A percentile compares a stretch with the other conserved stretches of the same genome.
Evolutionary conservation across 495 filamentous ascomycete species (phyloP).

Genomic region (Peziza echinospora): DNA sequence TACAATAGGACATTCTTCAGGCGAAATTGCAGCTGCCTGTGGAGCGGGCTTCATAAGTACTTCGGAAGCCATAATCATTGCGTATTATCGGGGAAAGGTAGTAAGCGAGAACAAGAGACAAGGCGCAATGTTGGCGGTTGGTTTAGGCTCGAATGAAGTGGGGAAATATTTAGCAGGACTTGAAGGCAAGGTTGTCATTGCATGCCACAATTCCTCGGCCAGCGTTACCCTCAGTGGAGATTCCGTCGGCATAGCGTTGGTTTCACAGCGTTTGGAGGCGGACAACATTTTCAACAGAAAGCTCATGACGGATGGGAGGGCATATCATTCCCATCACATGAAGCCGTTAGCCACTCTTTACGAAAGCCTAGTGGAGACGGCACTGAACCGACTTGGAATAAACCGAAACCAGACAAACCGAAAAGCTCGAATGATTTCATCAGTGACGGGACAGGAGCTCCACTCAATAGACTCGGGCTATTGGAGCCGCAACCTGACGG

Average conservation of each 20-base stretch:
- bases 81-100: too few species aligned
- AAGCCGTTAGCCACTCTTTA: conserved; percentile 19
- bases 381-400: too few species aligned
- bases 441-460: conserved; percentile 16
- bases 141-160: not conserved
- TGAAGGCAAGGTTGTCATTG: conserved; percentile 19
- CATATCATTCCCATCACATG: conserved; percentile 47
- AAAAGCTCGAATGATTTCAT: conserved; percentile 16
- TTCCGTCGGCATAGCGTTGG: conserved; percentile 14
- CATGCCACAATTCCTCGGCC: conserved; percentile 25
- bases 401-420: not conserved
- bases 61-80: too few species aligned
- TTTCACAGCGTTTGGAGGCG: conserved; percentile 12
- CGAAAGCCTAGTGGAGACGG: too few species aligned
- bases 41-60: conserved; percentile 29
- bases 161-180: not conserved
- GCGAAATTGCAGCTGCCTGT: conserved; percentile 41
- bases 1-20: conserved; percentile 43
- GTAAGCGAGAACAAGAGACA: too few species aligned
- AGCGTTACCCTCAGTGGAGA: conserved; percentile 31
- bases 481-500: conserved; percentile 29
- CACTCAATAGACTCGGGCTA: conserved; percentile 18
- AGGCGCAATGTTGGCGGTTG: not conserved
- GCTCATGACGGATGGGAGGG: conserved; percentile 29
- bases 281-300: conserved; percentile 23